A percentile compares a stretch with the other conserved stretches of the same genome.
These are phyloP conservation scores for Nemania abortiva DNA, from an alignment of 2,329 filamentous ascomycete species.

Conservation along the genomic window DNA sequence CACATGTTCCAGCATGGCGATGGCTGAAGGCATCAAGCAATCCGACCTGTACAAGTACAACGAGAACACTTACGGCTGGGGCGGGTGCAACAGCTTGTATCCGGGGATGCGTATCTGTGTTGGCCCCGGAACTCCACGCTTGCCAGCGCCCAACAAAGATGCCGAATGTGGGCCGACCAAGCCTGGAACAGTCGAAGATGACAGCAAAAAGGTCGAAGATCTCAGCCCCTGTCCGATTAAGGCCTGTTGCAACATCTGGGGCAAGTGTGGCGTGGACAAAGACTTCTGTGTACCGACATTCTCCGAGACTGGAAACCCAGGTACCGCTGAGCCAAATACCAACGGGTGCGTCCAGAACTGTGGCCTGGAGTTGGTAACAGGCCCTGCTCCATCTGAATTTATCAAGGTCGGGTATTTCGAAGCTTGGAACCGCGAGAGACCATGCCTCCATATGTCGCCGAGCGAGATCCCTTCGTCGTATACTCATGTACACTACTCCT, in stretches of 20 bases:
- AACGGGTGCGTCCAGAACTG: constrained; percentile 45
- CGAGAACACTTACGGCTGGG: constrained; percentile 6
- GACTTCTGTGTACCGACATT: constrained; percentile 48
- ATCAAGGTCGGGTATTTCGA: too few relatives aligned
- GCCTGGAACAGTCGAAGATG: constrained; percentile 53
- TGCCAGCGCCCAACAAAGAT: too few relatives aligned
- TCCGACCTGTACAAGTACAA: background rate
- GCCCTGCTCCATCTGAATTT: too few relatives aligned
- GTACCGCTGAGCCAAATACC: constrained; percentile 48
- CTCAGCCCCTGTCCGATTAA: constrained; percentile 63
- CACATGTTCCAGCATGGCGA: background rate
- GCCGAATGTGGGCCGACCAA: constrained; percentile 59
- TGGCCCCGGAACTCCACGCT: constrained; percentile 53
- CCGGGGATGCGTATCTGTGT: constrained; percentile 56
- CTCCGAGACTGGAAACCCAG: constrained; percentile 40
- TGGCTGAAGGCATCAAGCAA: background rate
- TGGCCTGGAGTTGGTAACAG: too few relatives aligned
- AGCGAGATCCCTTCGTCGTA: too few relatives aligned
- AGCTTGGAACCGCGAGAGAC: too few relatives aligned
- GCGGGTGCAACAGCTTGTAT: constrained; percentile 40
- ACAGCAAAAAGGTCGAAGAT: constrained; percentile 49
- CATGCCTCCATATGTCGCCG: too few relatives aligned
- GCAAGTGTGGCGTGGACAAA: constrained; percentile 47
- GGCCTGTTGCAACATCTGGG: constrained; percentile 56
- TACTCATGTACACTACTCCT: background rate